Percentiles rank a stretch among this genome's conserved stretches.
phyloP scores from a whole-genome alignment of 179 eudicot genomes.

The Patellifolia procumbens region DNA sequence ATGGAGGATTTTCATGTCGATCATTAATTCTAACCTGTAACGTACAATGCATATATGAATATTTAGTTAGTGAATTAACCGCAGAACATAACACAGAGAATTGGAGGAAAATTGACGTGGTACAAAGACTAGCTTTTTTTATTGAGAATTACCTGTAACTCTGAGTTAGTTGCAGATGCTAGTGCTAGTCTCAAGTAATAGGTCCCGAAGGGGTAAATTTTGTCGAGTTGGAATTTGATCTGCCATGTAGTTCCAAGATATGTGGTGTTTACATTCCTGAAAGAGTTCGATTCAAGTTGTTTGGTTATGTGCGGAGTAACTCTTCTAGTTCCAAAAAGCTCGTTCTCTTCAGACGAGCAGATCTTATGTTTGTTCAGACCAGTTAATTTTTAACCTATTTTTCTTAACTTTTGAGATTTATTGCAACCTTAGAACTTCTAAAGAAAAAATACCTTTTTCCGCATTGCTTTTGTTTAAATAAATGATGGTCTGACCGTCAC shows the following conservation, averaged over 20 bases:
- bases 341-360: too few relatives aligned
- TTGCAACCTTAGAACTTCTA: too few relatives aligned
- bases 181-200: conserved; percentile 77
- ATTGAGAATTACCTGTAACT: conserved; percentile 56
- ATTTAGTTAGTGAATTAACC: conserved; percentile 12
- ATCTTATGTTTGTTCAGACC: too few relatives aligned
- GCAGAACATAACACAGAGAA: neutral
- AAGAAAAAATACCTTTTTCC: too few relatives aligned
- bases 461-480: too few relatives aligned
- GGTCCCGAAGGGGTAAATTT: conserved; percentile 34
- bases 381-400: too few relatives aligned
- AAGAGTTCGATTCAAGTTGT: neutral
- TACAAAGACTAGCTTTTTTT: neutral
- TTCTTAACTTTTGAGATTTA: too few relatives aligned
- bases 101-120: neutral
- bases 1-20: conserved; percentile 27
- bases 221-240: conserved; percentile 70
- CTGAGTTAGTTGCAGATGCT: conserved; percentile 79
- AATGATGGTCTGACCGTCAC: too few relatives aligned
- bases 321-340: neutral
- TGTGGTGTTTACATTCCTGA: conserved; percentile 57
- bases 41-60: neutral
- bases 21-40: conserved; percentile 45
- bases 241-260: conserved; percentile 89
- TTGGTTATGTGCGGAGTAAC: neutral